Evolutionary conservation across 2,329 filamentous ascomycete genomes (phyloP), one percentile per base, ranked within the genome.

Genomic region (Trichoderma atrobrunneum): DNA sequence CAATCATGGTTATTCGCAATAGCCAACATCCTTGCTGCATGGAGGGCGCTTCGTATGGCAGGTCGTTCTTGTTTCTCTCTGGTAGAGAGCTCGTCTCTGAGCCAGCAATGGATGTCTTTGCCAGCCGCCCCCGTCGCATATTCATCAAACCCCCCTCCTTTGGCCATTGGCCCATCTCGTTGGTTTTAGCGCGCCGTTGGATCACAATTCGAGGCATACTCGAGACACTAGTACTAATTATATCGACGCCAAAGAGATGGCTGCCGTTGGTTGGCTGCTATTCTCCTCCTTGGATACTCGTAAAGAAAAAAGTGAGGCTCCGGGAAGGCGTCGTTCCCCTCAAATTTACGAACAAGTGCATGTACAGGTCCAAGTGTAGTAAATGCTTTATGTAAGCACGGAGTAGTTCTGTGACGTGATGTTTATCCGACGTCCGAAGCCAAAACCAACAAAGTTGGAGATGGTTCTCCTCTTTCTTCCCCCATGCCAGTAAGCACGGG

Each of bases 401-500:
- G 51, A 28, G 64, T 51, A 39, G 26, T 24, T 24, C 26, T 32
- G 57, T 61, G 66, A 69, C 66, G 57, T 61, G 39, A 61, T 61
- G 56, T 69, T 61, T 60, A 61, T 69, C 56, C 66, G 56, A 51
- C 12, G 18, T 21, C 56, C 36, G 54, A 28, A 30, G 16, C 36
- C 61, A 64, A 64, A 11, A 7, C 36, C 24, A 64, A 56, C 24
- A 56, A 14, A n/a, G 39, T 26, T 34, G 39, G 57, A 62, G 39
- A 62, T 48, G 56, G 36, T 68, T 39, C 56, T 68, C 28, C 54
- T 68, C 56, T 14, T 48, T 57, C 56, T 30, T 26, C 26, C 65
- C 56, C 36, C 56, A 69, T 62, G 28, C 57, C 66, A 48, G 66
- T 69, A 61, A 69, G 66, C 66, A 69, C 66, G 66, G 66, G 66